A percentile compares a stretch with the other conserved stretches of the same genome.
Conservation (phyloP, 768 basidiomycete species). For the Sistotremastrum niveocremeum region DNA sequence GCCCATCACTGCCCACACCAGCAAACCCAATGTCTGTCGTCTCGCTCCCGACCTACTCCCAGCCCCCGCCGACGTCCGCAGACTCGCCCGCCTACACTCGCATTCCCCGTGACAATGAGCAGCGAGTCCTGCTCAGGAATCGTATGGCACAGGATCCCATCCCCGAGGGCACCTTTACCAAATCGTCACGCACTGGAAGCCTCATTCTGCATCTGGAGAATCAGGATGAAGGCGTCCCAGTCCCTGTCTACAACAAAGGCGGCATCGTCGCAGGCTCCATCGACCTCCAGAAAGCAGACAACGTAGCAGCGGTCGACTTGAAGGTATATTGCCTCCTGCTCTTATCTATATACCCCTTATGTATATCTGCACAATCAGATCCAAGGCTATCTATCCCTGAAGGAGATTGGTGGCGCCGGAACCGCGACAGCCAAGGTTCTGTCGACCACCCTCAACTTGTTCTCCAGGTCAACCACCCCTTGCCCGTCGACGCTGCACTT, state of each 20-base stretch:
- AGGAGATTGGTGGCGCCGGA: slow-evolving; percentile 59
- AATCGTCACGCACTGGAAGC: slow-evolving; percentile 42
- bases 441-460: slow-evolving; percentile 38
- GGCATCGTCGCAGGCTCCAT: slow-evolving; percentile 41
- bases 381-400: slow-evolving; percentile 43
- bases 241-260: slow-evolving; percentile 47
- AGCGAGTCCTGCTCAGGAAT: slow-evolving; percentile 33
- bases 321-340: slow-evolving; percentile 28
- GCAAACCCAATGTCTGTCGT: slow-evolving; percentile 33
- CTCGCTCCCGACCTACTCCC: slow-evolving; percentile 36
- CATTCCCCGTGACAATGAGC: slow-evolving; percentile 40
- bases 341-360: slow-evolving; percentile 1
- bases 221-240: slow-evolving; percentile 33
- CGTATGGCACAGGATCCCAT: slow-evolving; percentile 20
- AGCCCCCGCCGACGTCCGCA: slow-evolving; percentile 20
- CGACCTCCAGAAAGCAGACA: slow-evolving; percentile 40
- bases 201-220: slow-evolving; percentile 36
- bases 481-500: slow-evolving; percentile 47
- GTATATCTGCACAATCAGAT: slow-evolving; percentile 25
- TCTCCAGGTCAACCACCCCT: slow-evolving; percentile 33
- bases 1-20: no score
- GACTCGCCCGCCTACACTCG: slow-evolving; percentile 37
- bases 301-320: slow-evolving; percentile 47
- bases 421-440: slow-evolving; percentile 37
- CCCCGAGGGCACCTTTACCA: slow-evolving; percentile 38